Percentiles rank a stretch among this genome's conserved stretches.
Conservation (phyloP, 2,329 filamentous ascomycete genomes). For the Cladosporium sphaerospermum region DNA sequence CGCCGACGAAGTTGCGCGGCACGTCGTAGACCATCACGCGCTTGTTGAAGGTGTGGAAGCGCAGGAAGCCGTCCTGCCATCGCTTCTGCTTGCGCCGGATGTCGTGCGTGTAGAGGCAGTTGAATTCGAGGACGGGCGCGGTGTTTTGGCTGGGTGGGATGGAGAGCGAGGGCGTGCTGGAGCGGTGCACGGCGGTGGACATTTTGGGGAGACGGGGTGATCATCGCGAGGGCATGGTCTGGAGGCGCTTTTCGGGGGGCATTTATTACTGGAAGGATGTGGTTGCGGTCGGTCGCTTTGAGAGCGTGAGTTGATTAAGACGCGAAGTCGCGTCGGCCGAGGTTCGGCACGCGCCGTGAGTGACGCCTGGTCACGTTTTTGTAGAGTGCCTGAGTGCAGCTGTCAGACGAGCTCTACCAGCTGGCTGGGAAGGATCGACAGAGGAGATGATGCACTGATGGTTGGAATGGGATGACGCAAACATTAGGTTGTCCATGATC, state of each 20-base stretch:
- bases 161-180: constrained; percentile 28
- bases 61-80: constrained; percentile 87
- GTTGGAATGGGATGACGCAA: no score
- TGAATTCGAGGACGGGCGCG: constrained; percentile 72
- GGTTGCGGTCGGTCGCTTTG: not conserved
- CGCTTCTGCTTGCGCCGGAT: constrained; percentile 79
- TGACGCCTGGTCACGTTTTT: no score
- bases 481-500: no score
- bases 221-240: not conserved
- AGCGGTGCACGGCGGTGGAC: constrained; percentile 29
- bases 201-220: constrained; percentile 15
- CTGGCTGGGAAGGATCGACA: no score
- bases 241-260: not conserved
- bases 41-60: constrained; percentile 86
- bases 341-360: not conserved
- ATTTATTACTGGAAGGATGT: not conserved
- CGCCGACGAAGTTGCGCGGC: constrained; percentile 71
- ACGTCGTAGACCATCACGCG: constrained; percentile 87
- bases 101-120: constrained; percentile 83
- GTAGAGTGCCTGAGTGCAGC: no score
- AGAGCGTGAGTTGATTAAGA: not conserved
- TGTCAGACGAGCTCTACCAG: no score
- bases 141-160: constrained; percentile 54
- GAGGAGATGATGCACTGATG: no score
- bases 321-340: not conserved